A percentile compares a stretch with the other conserved stretches of the same genome.
Conservation (phyloP, 805 yeast species). For the Saccharomyces eubayanus region DNA sequence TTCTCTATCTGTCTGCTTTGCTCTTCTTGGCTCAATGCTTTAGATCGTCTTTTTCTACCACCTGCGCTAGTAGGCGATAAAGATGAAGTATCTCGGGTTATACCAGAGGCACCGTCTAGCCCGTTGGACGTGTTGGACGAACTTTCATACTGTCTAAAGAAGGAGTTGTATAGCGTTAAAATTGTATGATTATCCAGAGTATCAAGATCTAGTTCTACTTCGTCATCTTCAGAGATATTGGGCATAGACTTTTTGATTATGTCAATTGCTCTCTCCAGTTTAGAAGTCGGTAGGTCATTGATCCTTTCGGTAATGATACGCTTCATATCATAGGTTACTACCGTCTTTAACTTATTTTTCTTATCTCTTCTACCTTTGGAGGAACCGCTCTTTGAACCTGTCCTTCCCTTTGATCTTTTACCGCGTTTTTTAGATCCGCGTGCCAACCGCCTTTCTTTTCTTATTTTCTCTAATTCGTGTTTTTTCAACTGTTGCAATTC, state of each 20-base stretch:
- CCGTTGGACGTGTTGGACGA: constrained; percentile 25
- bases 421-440: constrained; percentile 28
- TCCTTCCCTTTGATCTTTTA: constrained; percentile 34
- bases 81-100: constrained; percentile 12
- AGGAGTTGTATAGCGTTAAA: constrained; percentile 73
- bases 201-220: constrained; percentile 94
- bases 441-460: constrained; percentile 45
- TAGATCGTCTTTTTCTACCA: constrained; percentile 40
- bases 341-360: constrained; percentile 29
- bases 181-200: constrained; percentile 78
- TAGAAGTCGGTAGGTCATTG: constrained; percentile 65
- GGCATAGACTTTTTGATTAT: constrained; percentile 75
- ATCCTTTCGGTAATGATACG: constrained; percentile 84
- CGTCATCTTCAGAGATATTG: constrained; percentile 60
- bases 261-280: constrained; percentile 71
- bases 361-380: constrained; percentile 13
- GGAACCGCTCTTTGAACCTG: constrained; percentile 21
- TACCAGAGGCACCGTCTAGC: neutral
- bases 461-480: constrained; percentile 60
- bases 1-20: constrained; percentile 60
- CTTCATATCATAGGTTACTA: constrained; percentile 91
- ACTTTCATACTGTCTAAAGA: constrained; percentile 44
- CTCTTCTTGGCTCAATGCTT: constrained; percentile 57
- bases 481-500: constrained; percentile 77
- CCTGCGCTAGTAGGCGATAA: constrained; percentile 24